phyloP scores from a whole-genome alignment of 129 eudicot genomes.

The Flaveria trinervia region DNA sequence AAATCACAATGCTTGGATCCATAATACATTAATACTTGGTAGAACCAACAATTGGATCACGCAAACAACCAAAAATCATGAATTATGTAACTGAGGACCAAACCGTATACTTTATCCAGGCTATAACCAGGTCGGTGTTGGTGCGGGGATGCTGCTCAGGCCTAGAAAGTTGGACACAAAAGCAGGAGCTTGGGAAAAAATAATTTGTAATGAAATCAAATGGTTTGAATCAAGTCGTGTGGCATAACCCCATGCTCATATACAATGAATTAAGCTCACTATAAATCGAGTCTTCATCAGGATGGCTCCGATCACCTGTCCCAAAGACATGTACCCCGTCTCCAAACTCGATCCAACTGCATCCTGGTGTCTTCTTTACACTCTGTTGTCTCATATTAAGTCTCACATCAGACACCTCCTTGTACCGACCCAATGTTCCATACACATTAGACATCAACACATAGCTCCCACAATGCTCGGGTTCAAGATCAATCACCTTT shows the following conservation, averaged over 20 bases:
- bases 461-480: slow-evolving; percentile 82
- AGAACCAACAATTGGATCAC: no score
- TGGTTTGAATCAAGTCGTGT: slow-evolving; percentile 21
- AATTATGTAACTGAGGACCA: no score
- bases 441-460: slow-evolving; percentile 83
- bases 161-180: background rate
- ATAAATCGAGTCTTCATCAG: slow-evolving; percentile 46
- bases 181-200: background rate
- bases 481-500: slow-evolving; percentile 62
- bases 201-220: background rate
- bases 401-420: slow-evolving; percentile 66
- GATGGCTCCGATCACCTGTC: slow-evolving; percentile 52
- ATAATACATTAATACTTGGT: no score
- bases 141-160: no score
- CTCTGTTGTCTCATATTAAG: slow-evolving; percentile 65
- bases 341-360: slow-evolving; percentile 56
- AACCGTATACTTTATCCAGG: no score
- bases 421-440: slow-evolving; percentile 64
- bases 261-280: slow-evolving; percentile 49
- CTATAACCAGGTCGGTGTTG: no score
- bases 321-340: slow-evolving; percentile 60
- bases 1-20: no score
- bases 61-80: no score
- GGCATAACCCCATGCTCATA: slow-evolving; percentile 38
- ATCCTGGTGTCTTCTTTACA: slow-evolving; percentile 54